Percentiles rank a stretch among this genome's conserved stretches.
Evolutionary conservation across 176 grass and related monocot genomes (phyloP).

Genomic region (Triticum turgidum): DNA sequence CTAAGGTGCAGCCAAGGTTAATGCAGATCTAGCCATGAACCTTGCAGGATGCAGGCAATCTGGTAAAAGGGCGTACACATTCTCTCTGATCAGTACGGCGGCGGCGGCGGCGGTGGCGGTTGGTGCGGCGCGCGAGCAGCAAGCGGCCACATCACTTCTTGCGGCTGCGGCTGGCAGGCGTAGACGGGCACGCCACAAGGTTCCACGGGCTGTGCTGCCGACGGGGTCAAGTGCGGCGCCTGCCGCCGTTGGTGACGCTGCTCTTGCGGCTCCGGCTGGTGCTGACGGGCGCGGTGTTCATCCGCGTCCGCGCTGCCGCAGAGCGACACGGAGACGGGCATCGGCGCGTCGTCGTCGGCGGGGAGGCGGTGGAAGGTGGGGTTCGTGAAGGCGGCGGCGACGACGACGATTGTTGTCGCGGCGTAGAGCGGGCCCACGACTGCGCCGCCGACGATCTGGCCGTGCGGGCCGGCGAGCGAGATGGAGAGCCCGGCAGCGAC

Average conservation of each 20-base stretch:
- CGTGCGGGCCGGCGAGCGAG: constrained; percentile 86
- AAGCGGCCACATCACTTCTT: constrained; percentile 72
- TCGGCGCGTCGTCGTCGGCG: constrained; percentile 52
- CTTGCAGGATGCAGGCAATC: constrained; percentile 6
- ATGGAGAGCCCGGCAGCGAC: constrained; percentile 56
- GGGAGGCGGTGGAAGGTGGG: constrained; percentile 93
- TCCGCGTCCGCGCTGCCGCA: constrained; percentile 51
- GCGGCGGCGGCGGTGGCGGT: constrained; percentile 35
- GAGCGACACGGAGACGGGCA: constrained; percentile 53
- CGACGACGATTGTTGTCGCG: constrained; percentile 63
- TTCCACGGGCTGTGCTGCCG: constrained; percentile 26
- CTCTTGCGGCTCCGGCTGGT: constrained; percentile 23
- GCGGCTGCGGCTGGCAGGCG: constrained; percentile 53
- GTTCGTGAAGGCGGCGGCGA: constrained; percentile 78
- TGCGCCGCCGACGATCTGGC: constrained; percentile 84
- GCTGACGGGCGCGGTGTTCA: constrained; percentile 32
- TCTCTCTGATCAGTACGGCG: constrained; percentile 49
- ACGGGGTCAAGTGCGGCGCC: background rate
- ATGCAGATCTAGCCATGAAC: constrained; percentile 27
- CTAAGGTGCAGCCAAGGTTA: constrained; percentile 27
- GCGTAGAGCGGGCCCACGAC: constrained; percentile 69
- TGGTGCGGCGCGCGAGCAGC: constrained; percentile 48
- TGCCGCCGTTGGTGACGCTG: constrained; percentile 23
- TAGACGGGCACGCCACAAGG: constrained; percentile 54
- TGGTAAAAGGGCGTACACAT: constrained; percentile 15